Evolutionary conservation across 257 asterid genomes (phyloP).

Genomic region (Anisodus acutangulus): DNA sequence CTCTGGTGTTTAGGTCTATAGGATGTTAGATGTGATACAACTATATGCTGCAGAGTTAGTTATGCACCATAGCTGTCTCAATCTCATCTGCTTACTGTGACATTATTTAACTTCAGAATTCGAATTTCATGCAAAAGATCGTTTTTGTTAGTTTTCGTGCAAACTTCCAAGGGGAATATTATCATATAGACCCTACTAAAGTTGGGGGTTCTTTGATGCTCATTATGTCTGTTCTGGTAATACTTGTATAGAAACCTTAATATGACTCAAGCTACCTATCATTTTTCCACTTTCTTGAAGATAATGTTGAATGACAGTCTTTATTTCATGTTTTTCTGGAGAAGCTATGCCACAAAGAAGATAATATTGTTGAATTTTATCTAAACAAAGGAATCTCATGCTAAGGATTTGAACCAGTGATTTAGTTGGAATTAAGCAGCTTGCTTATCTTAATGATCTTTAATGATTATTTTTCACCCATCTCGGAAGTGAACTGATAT

Average conservation of each 20-base stretch:
- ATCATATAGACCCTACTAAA: background rate
- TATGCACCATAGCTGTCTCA: background rate
- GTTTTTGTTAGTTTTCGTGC: background rate
- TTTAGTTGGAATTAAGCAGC: background rate
- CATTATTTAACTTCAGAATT: background rate
- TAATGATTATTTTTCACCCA: background rate
- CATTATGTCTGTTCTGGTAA: background rate
- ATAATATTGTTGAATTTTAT: background rate
- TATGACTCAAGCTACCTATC: background rate
- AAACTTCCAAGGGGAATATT: background rate
- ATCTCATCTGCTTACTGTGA: background rate
- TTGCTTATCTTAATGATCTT: background rate
- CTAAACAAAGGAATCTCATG: background rate
- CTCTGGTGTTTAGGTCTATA: constrained; percentile 1
- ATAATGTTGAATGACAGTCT: background rate
- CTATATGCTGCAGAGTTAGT: background rate
- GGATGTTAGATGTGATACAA: background rate
- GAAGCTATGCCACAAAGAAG: background rate
- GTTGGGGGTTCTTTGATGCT: background rate
- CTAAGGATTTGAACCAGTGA: background rate
- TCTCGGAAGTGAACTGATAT: background rate
- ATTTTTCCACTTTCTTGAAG: background rate
- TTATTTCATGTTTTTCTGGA: background rate
- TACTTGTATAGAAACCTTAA: background rate
- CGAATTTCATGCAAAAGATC: background rate